Evolutionary conservation across 2,329 filamentous ascomycete genomes (phyloP), one percentile per base, ranked within the genome.

Genomic region (Blastomyces emzantsi): DNA sequence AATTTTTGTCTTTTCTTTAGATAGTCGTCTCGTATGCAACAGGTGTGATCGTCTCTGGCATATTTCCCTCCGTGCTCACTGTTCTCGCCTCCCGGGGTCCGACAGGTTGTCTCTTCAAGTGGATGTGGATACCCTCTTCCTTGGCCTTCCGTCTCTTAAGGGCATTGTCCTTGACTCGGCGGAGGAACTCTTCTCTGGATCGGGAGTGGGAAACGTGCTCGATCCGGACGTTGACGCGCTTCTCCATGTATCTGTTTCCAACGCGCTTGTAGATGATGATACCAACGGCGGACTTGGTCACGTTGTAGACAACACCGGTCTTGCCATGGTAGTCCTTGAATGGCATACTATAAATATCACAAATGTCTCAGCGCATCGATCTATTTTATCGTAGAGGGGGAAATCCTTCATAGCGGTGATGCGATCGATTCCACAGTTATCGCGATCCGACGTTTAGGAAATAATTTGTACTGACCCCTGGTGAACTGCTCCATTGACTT

Each of bases 261-360:
- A 99, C 94, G 82, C 95, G 91, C 88, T 96, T 97, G 90, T 96
- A 93, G 83, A 99, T 90, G 83, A 99, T 97, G 81, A 99, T 90
- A 76, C 94, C 94, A 79, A 99, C 92, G 71, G 94, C 90, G 75
- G 87, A 90, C 88, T 97, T 96, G 83, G 93, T 94, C 76, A 99
- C 94, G 86, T 99, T 99, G 90, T 96, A 96, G 82, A 96, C 83
- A 75, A 96, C 90, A 78, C 92, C 92, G 69, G 92, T 96, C 90
- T 97, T 97, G 78, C 93, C 94, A 87, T 97, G 92, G 89, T 96
- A 97, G 83, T 96, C 90, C 87, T 97, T 97, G 89, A 92, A 92
- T 75, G 93, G 92, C 91, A 96, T 94, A 85, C 91, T 92, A 75
- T 79, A 25, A 17, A 56, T 33, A 47, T 49, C 25, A 52, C 60